A percentile compares a stretch with the other conserved stretches of the same genome.
Evolutionary conservation across 225 moss, liverwort and hornwort species (phyloP).

Genomic region (Polytrichum commune): DNA sequence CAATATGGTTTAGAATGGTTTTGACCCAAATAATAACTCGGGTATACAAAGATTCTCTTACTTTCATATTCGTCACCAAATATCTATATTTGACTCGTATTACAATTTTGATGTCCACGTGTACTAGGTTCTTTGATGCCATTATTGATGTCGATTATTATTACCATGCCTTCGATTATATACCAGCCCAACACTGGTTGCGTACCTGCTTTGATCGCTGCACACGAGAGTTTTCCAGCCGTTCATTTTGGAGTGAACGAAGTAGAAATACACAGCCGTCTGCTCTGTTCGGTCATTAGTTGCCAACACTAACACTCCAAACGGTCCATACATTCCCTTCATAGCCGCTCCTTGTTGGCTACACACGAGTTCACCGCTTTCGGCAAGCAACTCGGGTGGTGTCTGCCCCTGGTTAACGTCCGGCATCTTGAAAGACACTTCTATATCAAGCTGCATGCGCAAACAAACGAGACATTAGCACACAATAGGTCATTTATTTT

Average conservation of each 20-base stretch:
- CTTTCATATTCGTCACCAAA: no score
- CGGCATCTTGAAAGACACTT: slow-evolving; percentile 45
- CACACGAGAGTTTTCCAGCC: slow-evolving; percentile 29
- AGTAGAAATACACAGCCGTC: slow-evolving; percentile 30
- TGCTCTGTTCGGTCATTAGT: slow-evolving; percentile 29
- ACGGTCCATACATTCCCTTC: slow-evolving; percentile 40
- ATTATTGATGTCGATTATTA: no score
- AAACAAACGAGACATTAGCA: not conserved
- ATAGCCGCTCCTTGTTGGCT: slow-evolving; percentile 40
- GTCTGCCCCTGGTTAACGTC: slow-evolving; percentile 30
- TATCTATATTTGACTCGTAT: no score
- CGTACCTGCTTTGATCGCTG: slow-evolving; percentile 35
- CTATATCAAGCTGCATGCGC: slow-evolving; percentile 50
- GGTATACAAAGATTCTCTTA: no score
- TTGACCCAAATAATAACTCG: no score
- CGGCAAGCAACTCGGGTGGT: slow-evolving; percentile 20
- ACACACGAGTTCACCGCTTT: slow-evolving; percentile 35
- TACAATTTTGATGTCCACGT: no score
- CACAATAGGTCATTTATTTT: no score
- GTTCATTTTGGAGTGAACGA: slow-evolving; percentile 19
- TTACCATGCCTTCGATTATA: no score
- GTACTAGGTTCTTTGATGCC: no score
- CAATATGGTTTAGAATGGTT: no score
- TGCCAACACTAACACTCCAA: slow-evolving; percentile 27
- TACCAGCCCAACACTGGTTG: no score